A percentile compares a stretch with the other conserved stretches of the same genome.
phyloP scores from a whole-genome alignment of 2,329 filamentous ascomycete species.

The Talaromyces pinophilus region DNA sequence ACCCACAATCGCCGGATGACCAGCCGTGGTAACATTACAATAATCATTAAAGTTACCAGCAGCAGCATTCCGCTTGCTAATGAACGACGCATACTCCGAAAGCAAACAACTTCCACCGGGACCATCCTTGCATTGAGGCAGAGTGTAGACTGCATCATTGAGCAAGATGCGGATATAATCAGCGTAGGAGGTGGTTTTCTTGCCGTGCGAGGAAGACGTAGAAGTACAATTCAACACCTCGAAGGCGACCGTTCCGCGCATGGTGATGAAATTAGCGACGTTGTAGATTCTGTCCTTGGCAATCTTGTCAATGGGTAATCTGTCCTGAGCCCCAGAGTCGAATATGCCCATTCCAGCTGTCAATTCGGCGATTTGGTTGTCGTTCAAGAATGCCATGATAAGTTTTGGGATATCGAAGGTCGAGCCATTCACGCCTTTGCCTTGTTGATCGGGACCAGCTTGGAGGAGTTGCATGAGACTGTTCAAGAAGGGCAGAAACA shows the following conservation, averaged over 20 bases:
- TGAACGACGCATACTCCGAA: conserved; percentile 48
- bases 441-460: conserved; percentile 54
- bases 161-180: conserved; percentile 57
- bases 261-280: conserved; percentile 59
- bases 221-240: conserved; percentile 60
- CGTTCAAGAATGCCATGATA: conserved; percentile 64
- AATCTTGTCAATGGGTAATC: conserved; percentile 52
- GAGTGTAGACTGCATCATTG: conserved; percentile 64
- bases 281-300: conserved; percentile 55
- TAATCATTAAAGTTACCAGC: conserved; percentile 52
- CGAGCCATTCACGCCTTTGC: conserved; percentile 41
- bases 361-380: conserved; percentile 66
- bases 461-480: conserved; percentile 56
- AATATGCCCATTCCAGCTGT: conserved; percentile 63
- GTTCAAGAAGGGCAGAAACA: conserved; percentile 64
- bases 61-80: conserved; percentile 49
- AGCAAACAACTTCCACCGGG: conserved; percentile 58
- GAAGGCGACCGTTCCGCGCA: conserved; percentile 66
- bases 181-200: background rate
- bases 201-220: conserved; percentile 17
- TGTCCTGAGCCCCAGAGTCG: conserved; percentile 50
- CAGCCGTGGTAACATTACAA: conserved; percentile 31
- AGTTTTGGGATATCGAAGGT: conserved; percentile 54
- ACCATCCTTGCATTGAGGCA: conserved; percentile 57
- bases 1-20: conserved; percentile 25